Evolutionary conservation across 768 basidiomycete genomes (phyloP), one percentile per base, ranked within the genome.

Genomic region (Boletus barrowsii): DNA sequence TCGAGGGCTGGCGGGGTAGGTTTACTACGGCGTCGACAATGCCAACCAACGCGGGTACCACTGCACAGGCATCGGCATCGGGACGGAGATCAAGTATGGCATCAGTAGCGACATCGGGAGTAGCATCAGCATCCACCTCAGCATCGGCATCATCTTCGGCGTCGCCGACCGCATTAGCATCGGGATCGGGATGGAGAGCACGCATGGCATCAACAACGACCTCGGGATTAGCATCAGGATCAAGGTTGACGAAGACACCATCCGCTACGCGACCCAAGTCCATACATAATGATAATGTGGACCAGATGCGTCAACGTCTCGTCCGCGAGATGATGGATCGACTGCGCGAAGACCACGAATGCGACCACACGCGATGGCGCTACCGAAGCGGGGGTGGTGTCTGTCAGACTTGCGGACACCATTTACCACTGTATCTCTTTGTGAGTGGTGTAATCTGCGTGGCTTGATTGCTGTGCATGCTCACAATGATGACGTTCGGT

Each of bases 281-380:
- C 14, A 5, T 5, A 11, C 10, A 6, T 20, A 39, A 42, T 32
- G 11, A 13, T 33, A 18, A 42, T 32, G 10, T 17, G 2, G 46
- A 59, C 36, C 3, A 42, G 14, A 40, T 10, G 46, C 60, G 64
- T 30, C 57, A 60, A 24, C 54, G 54, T 32, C 58, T 67, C 45
- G 67, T 78, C 3, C 60, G 39, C 13, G 60, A 68, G 40, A 70
- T 63, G 59, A 71, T 70, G 46, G 74, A 73, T 2, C 54, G 71
- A 5, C 68, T 87, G 39, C 68, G 82, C 10, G 67, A 71, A 6
- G 76, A 82, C 54, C 87, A 87, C 61, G 75, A 83, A 3, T 88
- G 86, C 53, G 17, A 55, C 11, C 70, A 75, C 4, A 68, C 67
- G 43, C 46, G n/a, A 0, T 86, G 84, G 83, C 66, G 59, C 24